phyloP scores from a whole-genome alignment of 1,284 basidiomycete genomes.

The Fomitopsis palustris region DNA sequence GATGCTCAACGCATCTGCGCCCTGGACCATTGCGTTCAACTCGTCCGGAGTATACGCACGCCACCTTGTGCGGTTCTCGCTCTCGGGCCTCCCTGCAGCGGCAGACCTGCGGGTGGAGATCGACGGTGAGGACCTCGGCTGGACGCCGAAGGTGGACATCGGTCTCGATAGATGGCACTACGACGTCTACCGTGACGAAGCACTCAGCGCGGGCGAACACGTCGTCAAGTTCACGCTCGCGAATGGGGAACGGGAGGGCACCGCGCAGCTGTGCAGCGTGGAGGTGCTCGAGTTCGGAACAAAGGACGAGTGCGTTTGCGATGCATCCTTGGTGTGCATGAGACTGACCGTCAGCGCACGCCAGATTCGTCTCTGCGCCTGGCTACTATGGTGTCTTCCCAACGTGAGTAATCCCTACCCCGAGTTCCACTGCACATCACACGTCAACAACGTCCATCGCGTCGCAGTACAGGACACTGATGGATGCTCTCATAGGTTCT shows the following conservation, averaged over 20 bases:
- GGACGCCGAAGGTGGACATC: constrained; percentile 53
- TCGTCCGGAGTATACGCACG: constrained; percentile 65
- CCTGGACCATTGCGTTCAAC: constrained; percentile 60
- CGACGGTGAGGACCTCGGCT: constrained; percentile 57
- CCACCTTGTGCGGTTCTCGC: constrained; percentile 67
- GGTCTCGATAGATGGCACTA: constrained; percentile 75
- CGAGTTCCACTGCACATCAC: not conserved
- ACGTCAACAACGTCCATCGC: not conserved
- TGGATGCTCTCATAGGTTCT: constrained; percentile 41
- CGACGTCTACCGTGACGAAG: constrained; percentile 42
- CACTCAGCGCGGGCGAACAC: constrained; percentile 48
- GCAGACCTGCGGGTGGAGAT: constrained; percentile 57
- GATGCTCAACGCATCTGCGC: constrained; percentile 54
- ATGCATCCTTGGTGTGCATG: not conserved
- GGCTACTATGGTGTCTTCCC: constrained; percentile 74
- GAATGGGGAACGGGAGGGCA: constrained; percentile 46
- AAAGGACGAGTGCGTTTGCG: constrained; percentile 49
- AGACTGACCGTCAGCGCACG: not conserved
- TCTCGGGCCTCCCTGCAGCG: constrained; percentile 67
- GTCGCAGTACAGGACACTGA: not conserved
- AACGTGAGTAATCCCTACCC: constrained; percentile 43
- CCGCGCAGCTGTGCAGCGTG: constrained; percentile 71
- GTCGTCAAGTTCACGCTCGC: constrained; percentile 56
- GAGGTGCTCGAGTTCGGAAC: constrained; percentile 78
- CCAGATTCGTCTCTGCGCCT: constrained; percentile 57